A percentile compares a stretch with the other conserved stretches of the same genome.
These are phyloP conservation scores for Fusarium oligoseptatum DNA, from an alignment of 2,329 filamentous ascomycete genomes.

Conservation along the genomic window DNA sequence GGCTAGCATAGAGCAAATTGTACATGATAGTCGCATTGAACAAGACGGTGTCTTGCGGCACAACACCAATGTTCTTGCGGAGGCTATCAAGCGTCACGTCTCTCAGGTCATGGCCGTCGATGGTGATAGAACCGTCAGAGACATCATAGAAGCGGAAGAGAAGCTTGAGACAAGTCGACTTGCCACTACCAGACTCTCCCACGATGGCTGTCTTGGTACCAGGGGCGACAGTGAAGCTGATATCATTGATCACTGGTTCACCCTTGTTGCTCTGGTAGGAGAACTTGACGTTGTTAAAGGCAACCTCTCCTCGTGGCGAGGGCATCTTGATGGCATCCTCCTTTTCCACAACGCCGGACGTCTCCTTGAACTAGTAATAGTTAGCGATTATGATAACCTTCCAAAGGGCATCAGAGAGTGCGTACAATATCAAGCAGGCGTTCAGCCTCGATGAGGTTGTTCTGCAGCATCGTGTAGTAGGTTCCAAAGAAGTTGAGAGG, in stretches of 20 bases:
- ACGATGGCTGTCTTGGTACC: conserved; percentile 62
- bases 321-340: conserved; percentile 53
- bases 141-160: conserved; percentile 67
- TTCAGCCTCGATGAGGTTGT: conserved; percentile 61
- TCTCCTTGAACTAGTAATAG: conserved; percentile 56
- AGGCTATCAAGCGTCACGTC: conserved; percentile 57
- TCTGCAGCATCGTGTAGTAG: conserved; percentile 61
- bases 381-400: conserved; percentile 23
- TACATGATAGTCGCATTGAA: conserved; percentile 70
- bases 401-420: fast-evolving
- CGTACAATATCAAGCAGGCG: conserved; percentile 59
- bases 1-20: conserved; percentile 66
- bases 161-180: conserved; percentile 63
- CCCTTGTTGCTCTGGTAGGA: conserved; percentile 56
- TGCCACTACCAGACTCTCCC: conserved; percentile 61
- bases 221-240: conserved; percentile 58
- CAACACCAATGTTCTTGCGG: conserved; percentile 58
- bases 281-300: conserved; percentile 59
- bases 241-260: conserved; percentile 54
- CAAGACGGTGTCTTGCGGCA: conserved; percentile 60
- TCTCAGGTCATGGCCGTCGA: conserved; percentile 61
- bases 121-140: conserved; percentile 58
- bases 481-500: conserved; percentile 73
- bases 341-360: conserved; percentile 58
- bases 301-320: conserved; percentile 53